Conservation (phyloP, 768 basidiomycete species). For the Mycena metata region DNA sequence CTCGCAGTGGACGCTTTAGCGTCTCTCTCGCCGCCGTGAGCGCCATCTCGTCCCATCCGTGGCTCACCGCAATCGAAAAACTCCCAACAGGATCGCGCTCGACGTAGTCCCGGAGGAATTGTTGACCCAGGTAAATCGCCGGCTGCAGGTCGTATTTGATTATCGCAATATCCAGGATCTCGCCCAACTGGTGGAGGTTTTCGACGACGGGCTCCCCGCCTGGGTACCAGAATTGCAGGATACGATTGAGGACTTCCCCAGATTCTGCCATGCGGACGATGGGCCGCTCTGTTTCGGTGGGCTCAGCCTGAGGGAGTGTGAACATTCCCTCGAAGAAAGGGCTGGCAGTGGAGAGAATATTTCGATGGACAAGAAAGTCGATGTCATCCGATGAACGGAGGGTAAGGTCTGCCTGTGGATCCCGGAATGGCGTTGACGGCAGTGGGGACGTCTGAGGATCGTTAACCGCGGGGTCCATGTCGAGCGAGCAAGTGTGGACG, state of each 20-base stretch:
- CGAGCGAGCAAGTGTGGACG: no score
- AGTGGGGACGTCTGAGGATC: no score
- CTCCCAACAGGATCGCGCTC: background rate
- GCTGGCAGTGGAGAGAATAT: constrained; percentile 36
- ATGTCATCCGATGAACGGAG: constrained; percentile 17
- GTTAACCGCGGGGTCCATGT: no score
- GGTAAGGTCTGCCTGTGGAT: background rate
- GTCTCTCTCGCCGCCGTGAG: background rate
- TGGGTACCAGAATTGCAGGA: constrained; percentile 17
- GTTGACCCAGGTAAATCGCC: background rate
- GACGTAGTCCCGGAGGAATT: background rate
- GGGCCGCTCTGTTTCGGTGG: background rate
- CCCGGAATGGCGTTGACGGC: background rate
- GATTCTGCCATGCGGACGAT: background rate
- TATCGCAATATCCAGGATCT: constrained; percentile 5
- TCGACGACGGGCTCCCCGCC: background rate
- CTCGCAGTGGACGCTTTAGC: background rate
- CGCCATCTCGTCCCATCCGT: constrained; percentile 9
- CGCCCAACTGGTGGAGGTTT: background rate
- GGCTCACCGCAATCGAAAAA: constrained; percentile 1
- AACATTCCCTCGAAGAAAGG: constrained; percentile 45
- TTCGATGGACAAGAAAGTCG: constrained; percentile 43
- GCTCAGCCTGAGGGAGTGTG: constrained; percentile 37
- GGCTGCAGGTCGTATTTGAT: constrained; percentile 8
- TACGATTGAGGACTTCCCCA: background rate